phyloP scores from a whole-genome alignment of 2,329 filamentous ascomycete species.

The Chalara sp. region DNA sequence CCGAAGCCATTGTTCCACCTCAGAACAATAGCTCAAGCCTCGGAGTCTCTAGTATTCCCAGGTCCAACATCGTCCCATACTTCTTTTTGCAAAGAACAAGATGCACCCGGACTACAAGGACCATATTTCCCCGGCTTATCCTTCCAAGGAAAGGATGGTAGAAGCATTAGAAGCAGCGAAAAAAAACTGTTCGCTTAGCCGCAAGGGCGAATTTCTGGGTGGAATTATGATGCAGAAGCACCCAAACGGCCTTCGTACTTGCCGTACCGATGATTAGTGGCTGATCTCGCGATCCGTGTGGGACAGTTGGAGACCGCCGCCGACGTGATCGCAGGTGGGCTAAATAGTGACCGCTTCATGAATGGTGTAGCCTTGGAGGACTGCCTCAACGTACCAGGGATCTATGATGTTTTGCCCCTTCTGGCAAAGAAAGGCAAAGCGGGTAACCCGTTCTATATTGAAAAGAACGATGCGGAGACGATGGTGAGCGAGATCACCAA shows the following conservation, averaged over 20 bases:
- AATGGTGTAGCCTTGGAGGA: background rate
- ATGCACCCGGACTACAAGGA: slow-evolving; percentile 2
- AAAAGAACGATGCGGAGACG: slow-evolving; percentile 4
- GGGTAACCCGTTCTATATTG: slow-evolving; percentile 8
- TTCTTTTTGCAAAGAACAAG: slow-evolving; percentile 4
- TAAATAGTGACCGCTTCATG: background rate
- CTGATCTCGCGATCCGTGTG: background rate
- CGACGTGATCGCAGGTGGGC: background rate
- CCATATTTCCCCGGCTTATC: background rate
- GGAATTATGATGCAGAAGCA: background rate
- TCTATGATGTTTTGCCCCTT: slow-evolving; percentile 12
- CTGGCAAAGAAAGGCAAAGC: slow-evolving; percentile 7
- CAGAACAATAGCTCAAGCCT: background rate
- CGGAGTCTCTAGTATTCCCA: background rate
- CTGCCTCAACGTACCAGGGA: slow-evolving; percentile 10
- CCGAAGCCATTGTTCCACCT: background rate
- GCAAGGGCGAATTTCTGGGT: background rate
- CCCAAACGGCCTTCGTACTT: background rate
- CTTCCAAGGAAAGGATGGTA: background rate
- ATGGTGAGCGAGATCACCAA: background rate
- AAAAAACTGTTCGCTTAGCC: background rate
- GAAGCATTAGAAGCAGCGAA: background rate
- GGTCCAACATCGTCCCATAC: background rate
- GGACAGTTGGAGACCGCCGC: background rate
- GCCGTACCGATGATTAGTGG: background rate